These are phyloP conservation scores for Geum urbanum DNA, from an alignment of 306 rosid genomes.

Conservation along the genomic window DNA sequence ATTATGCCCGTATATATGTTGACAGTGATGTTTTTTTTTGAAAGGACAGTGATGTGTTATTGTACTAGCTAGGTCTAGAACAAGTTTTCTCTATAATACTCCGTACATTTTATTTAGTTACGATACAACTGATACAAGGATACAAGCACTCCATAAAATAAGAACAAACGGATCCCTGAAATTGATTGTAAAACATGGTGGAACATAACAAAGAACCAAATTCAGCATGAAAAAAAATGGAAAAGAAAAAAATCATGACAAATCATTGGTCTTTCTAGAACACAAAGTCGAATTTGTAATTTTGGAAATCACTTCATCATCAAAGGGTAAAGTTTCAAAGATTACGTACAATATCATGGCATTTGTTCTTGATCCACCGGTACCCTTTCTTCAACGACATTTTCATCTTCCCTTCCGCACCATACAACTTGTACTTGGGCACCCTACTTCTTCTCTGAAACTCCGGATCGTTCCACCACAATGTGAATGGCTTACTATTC, in stretches of 20 bases:
- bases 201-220: neutral
- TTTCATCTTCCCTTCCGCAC: slow-evolving; percentile 41
- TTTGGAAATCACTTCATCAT: neutral
- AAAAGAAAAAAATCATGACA: neutral
- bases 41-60: too few relatives aligned
- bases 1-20: too few relatives aligned
- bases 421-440: slow-evolving; percentile 42
- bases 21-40: too few relatives aligned
- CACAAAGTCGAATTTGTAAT: neutral
- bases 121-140: neutral
- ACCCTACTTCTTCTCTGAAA: slow-evolving; percentile 44
- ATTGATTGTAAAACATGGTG: neutral
- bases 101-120: neutral
- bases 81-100: neutral
- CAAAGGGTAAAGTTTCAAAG: slow-evolving; percentile 14
- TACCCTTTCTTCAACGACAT: slow-evolving; percentile 38
- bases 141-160: neutral
- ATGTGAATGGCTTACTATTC: neutral
- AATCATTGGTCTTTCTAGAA: neutral
- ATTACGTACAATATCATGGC: slow-evolving; percentile 28
- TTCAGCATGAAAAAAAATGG: neutral
- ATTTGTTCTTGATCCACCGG: slow-evolving; percentile 38
- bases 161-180: neutral
- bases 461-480: slow-evolving; percentile 47
- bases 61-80: too few relatives aligned